A percentile compares a stretch with the other conserved stretches of the same genome.
These are phyloP conservation scores for Puccinia novopanici DNA, from an alignment of 1,284 basidiomycete species.

Conservation along the genomic window DNA sequence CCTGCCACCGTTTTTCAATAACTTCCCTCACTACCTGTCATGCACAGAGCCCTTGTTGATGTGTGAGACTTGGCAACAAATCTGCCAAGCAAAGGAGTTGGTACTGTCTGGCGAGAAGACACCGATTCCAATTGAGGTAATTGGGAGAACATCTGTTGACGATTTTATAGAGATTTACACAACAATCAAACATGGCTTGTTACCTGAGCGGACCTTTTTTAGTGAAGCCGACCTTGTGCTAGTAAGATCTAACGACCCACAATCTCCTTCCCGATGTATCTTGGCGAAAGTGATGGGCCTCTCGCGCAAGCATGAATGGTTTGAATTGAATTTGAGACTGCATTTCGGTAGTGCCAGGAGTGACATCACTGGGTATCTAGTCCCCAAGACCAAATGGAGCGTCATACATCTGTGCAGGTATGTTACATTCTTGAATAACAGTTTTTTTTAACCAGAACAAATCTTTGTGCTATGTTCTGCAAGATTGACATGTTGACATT, in stretches of 20 bases:
- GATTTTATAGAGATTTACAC: slow-evolving; percentile 75
- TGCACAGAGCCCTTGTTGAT: slow-evolving; percentile 85
- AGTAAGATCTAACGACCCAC: slow-evolving; percentile 33
- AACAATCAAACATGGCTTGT: slow-evolving; percentile 60
- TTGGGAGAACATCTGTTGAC: slow-evolving; percentile 69
- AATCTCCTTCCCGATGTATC: slow-evolving; percentile 29
- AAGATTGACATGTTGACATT: slow-evolving; percentile 23
- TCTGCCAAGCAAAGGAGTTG: slow-evolving; percentile 72
- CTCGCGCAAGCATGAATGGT: slow-evolving; percentile 63
- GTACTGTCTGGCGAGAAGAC: slow-evolving; percentile 62
- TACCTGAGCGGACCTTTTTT: slow-evolving; percentile 46
- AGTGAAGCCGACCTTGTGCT: slow-evolving; percentile 52
- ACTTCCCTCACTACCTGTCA: slow-evolving; percentile 71
- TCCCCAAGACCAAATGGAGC: slow-evolving; percentile 70
- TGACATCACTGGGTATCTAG: slow-evolving; percentile 59
- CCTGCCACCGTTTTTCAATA: slow-evolving; percentile 71
- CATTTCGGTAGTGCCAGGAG: slow-evolving; percentile 60
- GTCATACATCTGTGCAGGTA: slow-evolving; percentile 81
- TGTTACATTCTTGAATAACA: slow-evolving; percentile 54
- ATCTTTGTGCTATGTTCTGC: background rate
- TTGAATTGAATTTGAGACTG: slow-evolving; percentile 62
- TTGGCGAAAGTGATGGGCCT: slow-evolving; percentile 81
- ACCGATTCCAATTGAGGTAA: slow-evolving; percentile 66
- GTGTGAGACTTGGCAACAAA: slow-evolving; percentile 88
- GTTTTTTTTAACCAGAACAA: background rate